Evolutionary conservation across 352 stramenopile genomes (phyloP).

Genomic region (Phytophthora meadii): DNA sequence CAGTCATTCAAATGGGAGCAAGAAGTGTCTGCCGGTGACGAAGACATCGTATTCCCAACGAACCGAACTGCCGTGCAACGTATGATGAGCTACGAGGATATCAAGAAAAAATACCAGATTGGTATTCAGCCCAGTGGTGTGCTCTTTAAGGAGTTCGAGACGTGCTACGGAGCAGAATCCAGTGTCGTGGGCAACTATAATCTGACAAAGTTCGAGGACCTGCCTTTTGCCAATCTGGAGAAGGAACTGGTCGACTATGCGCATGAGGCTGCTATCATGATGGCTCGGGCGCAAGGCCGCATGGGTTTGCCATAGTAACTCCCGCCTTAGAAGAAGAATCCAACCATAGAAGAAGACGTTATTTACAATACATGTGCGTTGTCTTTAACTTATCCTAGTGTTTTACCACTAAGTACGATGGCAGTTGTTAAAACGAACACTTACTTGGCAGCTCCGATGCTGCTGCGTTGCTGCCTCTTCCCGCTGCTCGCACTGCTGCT

Average conservation of each 20-base stretch:
- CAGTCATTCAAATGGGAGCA: constrained; percentile 53
- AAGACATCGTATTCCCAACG: constrained; percentile 15
- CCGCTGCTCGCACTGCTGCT: constrained; percentile 24
- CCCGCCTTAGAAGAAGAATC: neutral
- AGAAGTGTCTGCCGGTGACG: constrained; percentile 4
- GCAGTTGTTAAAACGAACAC: constrained; percentile 22
- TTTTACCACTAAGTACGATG: constrained; percentile 19
- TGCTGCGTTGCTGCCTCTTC: constrained; percentile 18
- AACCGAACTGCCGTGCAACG: constrained; percentile 31
- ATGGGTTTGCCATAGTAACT: neutral
- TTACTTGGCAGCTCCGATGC: constrained; percentile 1
- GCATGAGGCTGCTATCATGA: constrained; percentile 48
- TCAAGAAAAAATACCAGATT: constrained; percentile 55
- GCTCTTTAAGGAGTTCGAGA: constrained; percentile 60
- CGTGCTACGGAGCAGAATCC: constrained; percentile 56
- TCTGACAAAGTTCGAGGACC: constrained; percentile 44
- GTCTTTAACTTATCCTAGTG: neutral
- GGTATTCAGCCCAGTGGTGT: constrained; percentile 47
- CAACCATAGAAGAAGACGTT: constrained; percentile 35
- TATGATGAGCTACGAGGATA: constrained; percentile 52
- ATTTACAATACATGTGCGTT: constrained; percentile 20
- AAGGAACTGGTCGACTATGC: constrained; percentile 59
- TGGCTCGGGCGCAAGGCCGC: constrained; percentile 24
- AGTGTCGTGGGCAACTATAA: constrained; percentile 49
- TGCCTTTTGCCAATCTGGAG: constrained; percentile 58